Conservation (phyloP, 2,329 filamentous ascomycete species). For the Ascosphaera aggregata region DNA sequence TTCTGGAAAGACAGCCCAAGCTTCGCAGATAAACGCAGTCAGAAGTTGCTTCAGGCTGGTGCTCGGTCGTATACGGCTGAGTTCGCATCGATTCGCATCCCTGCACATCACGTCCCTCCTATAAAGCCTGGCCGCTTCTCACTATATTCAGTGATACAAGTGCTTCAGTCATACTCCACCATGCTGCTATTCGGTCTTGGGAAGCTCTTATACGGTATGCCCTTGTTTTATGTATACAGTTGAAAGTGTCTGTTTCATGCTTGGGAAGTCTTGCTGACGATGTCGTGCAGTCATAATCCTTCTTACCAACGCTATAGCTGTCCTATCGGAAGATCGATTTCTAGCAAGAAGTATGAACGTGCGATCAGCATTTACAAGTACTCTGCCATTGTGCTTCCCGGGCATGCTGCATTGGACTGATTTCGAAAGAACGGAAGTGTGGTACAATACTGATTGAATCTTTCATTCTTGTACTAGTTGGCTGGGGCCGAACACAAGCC, state of each 20-base stretch:
- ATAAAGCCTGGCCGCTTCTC: not conserved
- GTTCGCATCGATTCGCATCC: not conserved
- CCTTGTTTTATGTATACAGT: not conserved
- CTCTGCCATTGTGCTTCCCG: not conserved
- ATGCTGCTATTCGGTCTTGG: conserved; percentile 51
- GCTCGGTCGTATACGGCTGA: too few species aligned
- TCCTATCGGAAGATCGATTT: conserved; percentile 88
- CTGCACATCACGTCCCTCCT: not conserved
- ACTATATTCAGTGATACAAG: too few species aligned
- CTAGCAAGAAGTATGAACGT: conserved; percentile 48
- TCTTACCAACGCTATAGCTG: conserved; percentile 77
- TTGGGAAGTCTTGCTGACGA: too few species aligned
- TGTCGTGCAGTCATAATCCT: conserved; percentile 51
- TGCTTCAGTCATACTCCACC: too few species aligned
- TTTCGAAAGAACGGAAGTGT: too few species aligned
- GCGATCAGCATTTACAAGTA: not conserved
- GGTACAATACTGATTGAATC: conserved; percentile 2
- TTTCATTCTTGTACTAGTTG: conserved; percentile 31
- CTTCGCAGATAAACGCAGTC: too few species aligned
- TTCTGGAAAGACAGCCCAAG: too few species aligned
- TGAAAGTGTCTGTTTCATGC: not conserved
- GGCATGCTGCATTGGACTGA: too few species aligned
- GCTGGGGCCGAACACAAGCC: conserved; percentile 39
- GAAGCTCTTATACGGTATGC: conserved; percentile 48
- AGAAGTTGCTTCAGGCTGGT: too few species aligned